phyloP scores from a whole-genome alignment of 768 basidiomycete species.

The Phaeotremella skinneri region DNA sequence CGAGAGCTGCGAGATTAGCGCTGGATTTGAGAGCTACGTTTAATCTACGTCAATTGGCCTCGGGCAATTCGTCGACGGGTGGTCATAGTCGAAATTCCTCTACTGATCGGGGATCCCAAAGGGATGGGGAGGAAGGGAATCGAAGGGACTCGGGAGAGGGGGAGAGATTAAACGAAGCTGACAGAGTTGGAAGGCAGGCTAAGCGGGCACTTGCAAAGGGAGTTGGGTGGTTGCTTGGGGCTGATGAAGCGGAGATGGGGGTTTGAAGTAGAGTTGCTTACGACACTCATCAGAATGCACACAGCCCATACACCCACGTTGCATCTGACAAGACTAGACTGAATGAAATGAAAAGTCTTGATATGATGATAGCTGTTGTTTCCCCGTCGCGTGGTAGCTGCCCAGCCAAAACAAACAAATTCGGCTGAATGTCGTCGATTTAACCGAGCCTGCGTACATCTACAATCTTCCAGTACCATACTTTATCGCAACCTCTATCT shows the following conservation, averaged over 20 bases:
- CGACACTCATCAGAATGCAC: too few species aligned
- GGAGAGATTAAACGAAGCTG: constrained; percentile 40
- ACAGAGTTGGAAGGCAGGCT: constrained; percentile 62
- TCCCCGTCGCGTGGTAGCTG: too few species aligned
- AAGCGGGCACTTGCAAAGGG: constrained; percentile 78
- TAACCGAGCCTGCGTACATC: too few species aligned
- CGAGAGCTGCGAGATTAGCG: constrained; percentile 42
- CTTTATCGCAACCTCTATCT: too few species aligned
- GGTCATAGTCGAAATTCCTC: background rate
- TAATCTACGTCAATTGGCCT: constrained; percentile 11
- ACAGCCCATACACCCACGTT: too few species aligned
- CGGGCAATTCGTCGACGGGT: background rate
- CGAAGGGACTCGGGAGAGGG: constrained; percentile 37
- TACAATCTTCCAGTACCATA: too few species aligned
- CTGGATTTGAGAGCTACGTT: constrained; percentile 26
- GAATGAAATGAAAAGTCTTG: too few species aligned
- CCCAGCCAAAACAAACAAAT: too few species aligned
- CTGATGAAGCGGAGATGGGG: constrained; percentile 57
- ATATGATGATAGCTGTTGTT: too few species aligned
- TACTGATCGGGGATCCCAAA: background rate
- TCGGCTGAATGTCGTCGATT: too few species aligned
- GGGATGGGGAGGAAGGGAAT: constrained; percentile 6
- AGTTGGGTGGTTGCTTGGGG: constrained; percentile 93
- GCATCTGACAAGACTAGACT: too few species aligned
- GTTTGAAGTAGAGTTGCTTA: too few species aligned